Percentiles rank a stretch among this genome's conserved stretches.
Evolutionary conservation across 2,329 filamentous ascomycete species (phyloP).

Genomic region (Beauveria scarabaeidicola): DNA sequence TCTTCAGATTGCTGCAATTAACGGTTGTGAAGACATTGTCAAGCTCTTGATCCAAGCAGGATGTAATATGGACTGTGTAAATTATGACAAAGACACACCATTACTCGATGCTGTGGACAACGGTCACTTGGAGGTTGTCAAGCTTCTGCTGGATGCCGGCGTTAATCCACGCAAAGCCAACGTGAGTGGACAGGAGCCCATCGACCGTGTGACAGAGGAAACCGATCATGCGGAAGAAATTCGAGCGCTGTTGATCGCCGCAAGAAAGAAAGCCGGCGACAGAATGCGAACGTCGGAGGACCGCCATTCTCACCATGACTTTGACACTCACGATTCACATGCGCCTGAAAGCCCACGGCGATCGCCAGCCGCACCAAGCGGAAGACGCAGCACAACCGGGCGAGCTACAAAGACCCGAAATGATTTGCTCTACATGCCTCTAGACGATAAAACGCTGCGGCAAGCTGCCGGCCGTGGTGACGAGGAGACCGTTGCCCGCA

Average conservation of each 20-base stretch:
- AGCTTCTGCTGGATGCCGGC: constrained; percentile 71
- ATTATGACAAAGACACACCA: constrained; percentile 83
- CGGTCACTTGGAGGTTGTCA: constrained; percentile 81
- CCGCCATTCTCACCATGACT: constrained; percentile 38
- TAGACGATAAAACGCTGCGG: constrained; percentile 53
- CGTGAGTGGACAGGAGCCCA: constrained; percentile 82
- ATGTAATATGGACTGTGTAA: constrained; percentile 72
- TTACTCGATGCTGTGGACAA: constrained; percentile 96
- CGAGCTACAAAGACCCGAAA: constrained; percentile 58
- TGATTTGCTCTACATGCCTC: constrained; percentile 53
- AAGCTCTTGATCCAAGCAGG: constrained; percentile 76
- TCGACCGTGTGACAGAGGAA: constrained; percentile 71
- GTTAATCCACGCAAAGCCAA: constrained; percentile 90
- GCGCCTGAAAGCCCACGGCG: constrained; percentile 50
- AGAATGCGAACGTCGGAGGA: constrained; percentile 51
- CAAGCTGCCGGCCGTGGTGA: constrained; percentile 54
- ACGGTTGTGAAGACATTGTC: constrained; percentile 81
- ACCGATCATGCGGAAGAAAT: constrained; percentile 75
- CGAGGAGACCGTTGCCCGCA: constrained; percentile 51
- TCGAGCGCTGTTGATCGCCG: constrained; percentile 55
- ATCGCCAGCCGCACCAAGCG: constrained; percentile 41
- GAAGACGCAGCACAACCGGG: constrained; percentile 45
- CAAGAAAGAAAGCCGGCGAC: constrained; percentile 46
- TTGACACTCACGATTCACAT: constrained; percentile 40
- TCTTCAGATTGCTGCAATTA: constrained; percentile 82